A percentile compares a stretch with the other conserved stretches of the same genome.
These are phyloP conservation scores for Wickerhamia fluorescens DNA, from an alignment of 805 yeast species.

Conservation along the genomic window DNA sequence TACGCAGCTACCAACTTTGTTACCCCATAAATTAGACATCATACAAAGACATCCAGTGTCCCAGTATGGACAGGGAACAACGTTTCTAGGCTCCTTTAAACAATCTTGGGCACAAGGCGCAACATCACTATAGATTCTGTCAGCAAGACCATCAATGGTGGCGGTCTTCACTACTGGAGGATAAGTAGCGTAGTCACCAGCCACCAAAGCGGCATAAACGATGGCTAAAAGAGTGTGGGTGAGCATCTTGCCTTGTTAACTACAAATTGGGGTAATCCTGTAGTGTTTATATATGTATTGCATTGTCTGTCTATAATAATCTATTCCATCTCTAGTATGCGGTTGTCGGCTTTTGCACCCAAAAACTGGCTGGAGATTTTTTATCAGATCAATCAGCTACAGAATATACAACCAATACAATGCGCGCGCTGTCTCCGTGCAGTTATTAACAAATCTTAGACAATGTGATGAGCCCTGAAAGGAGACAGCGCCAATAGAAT, in stretches of 20 bases:
- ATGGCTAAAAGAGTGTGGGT: no score
- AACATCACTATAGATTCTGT: constrained; percentile 22
- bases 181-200: constrained; percentile 25
- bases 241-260: no score
- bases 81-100: constrained; percentile 15
- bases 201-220: no score
- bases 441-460: no score
- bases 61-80: constrained; percentile 40
- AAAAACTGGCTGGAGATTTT: no score
- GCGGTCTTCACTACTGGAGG: constrained; percentile 29
- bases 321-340: no score
- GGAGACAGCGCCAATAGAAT: no score
- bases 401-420: no score
- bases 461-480: no score
- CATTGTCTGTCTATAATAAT: no score
- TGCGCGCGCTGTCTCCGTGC: no score
- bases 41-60: constrained; percentile 39
- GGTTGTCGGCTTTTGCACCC: not conserved
- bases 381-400: no score
- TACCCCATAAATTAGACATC: constrained; percentile 25
- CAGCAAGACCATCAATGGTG: constrained; percentile 36
- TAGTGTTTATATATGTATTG: constrained; percentile 1
- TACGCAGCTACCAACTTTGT: constrained; percentile 26
- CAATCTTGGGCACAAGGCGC: constrained; percentile 33
- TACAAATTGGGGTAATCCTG: not conserved